Percentiles rank a stretch among this genome's conserved stretches.
phyloP scores from a whole-genome alignment of 768 basidiomycete species.

The Lyophyllum decastes region DNA sequence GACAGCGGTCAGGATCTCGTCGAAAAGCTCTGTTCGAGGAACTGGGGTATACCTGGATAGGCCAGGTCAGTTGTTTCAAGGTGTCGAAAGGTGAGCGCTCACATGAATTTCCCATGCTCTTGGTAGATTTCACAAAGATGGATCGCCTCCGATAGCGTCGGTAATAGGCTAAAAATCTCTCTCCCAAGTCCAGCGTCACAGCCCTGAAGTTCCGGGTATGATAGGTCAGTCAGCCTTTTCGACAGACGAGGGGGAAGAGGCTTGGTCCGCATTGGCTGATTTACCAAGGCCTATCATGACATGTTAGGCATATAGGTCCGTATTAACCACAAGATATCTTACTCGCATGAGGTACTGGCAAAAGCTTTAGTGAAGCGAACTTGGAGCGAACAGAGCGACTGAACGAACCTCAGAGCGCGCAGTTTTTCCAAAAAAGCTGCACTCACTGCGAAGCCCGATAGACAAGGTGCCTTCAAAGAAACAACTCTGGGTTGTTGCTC shows the following conservation, averaged over 20 bases:
- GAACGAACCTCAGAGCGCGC: constrained; percentile 64
- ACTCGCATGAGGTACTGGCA: constrained; percentile 62
- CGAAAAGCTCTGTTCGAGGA: constrained; percentile 53
- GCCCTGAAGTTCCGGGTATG: constrained; percentile 32
- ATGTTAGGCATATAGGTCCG: neutral
- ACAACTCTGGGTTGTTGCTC: neutral
- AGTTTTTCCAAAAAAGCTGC: constrained; percentile 62
- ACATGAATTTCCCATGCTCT: constrained; percentile 62
- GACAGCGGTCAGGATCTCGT: constrained; percentile 53
- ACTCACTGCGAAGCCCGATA: constrained; percentile 54
- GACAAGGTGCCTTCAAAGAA: constrained; percentile 53
- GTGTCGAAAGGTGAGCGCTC: constrained; percentile 18
- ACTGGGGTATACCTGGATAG: constrained; percentile 52
- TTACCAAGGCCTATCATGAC: constrained; percentile 24
- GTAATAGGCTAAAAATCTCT: constrained; percentile 50
- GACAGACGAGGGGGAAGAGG: constrained; percentile 29
- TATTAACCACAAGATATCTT: constrained; percentile 12
- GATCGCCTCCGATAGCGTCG: constrained; percentile 59
- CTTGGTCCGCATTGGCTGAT: constrained; percentile 15
- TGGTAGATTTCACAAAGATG: constrained; percentile 66
- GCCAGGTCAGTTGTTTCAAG: neutral
- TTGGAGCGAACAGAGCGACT: neutral
- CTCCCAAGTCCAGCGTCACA: constrained; percentile 36
- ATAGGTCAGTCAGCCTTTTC: constrained; percentile 36
- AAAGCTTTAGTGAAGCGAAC: neutral